Percentiles rank a stretch among this genome's conserved stretches.
These are phyloP conservation scores for Cryptococcus neoformans DNA, from an alignment of 1,284 basidiomycete species.

Conservation along the genomic window DNA sequence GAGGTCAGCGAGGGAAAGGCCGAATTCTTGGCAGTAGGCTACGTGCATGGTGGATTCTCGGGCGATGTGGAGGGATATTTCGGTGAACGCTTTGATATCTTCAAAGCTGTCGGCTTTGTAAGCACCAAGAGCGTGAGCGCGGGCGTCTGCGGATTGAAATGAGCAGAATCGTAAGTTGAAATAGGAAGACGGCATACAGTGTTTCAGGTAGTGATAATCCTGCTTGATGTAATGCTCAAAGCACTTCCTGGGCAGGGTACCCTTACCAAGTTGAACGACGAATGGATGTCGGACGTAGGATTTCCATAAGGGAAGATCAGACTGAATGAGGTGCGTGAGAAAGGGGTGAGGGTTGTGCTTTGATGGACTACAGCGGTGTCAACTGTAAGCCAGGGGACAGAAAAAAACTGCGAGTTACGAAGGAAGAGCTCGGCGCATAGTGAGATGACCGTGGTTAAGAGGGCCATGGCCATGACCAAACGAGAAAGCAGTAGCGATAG, in stretches of 20 bases:
- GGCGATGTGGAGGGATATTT: slow-evolving; percentile 64
- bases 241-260: slow-evolving; percentile 61
- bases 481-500: slow-evolving; percentile 66
- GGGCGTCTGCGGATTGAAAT: slow-evolving; percentile 41
- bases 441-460: slow-evolving; percentile 76
- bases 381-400: background rate
- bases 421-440: slow-evolving; percentile 57
- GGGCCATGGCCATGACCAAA: slow-evolving; percentile 81
- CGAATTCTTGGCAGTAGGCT: slow-evolving; percentile 66
- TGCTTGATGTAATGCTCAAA: slow-evolving; percentile 83
- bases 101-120: slow-evolving; percentile 69
- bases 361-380: slow-evolving; percentile 55
- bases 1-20: slow-evolving; percentile 61
- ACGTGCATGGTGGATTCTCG: slow-evolving; percentile 72
- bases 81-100: slow-evolving; percentile 63
- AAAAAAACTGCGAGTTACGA: slow-evolving; percentile 52
- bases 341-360: slow-evolving; percentile 64
- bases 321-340: slow-evolving; percentile 63
- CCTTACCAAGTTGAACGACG: slow-evolving; percentile 67
- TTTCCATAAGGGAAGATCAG: slow-evolving; percentile 62
- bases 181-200: slow-evolving; percentile 32
- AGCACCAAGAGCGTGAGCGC: slow-evolving; percentile 62
- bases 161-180: background rate
- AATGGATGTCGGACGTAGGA: slow-evolving; percentile 80
- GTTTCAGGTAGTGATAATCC: slow-evolving; percentile 54